Percentiles rank a stretch among this genome's conserved stretches.
Conservation (phyloP, 352 stramenopile genomes). For the Pythium vanterpoolii region DNA sequence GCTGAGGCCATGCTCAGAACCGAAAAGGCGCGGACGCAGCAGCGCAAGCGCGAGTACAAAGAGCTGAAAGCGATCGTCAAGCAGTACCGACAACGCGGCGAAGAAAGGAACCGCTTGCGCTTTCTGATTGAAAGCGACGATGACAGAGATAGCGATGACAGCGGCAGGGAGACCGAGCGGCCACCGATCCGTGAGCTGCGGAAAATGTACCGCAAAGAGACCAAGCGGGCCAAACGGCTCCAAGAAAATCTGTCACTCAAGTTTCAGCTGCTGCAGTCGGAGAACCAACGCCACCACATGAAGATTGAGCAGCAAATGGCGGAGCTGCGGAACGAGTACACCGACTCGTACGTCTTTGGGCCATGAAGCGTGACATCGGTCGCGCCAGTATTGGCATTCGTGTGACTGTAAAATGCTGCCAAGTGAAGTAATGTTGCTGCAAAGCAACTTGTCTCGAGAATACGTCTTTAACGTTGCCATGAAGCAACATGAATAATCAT, state of each 20-base stretch:
- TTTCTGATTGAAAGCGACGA: conserved; percentile 5
- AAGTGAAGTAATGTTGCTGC: background rate
- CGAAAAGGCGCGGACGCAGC: conserved; percentile 27
- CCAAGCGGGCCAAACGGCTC: conserved; percentile 37
- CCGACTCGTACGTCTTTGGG: conserved; percentile 63
- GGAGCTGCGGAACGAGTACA: conserved; percentile 61
- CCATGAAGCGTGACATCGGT: conserved; percentile 10
- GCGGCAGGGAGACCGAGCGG: background rate
- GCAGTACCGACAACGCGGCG: conserved; percentile 33
- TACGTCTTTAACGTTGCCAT: conserved; percentile 2
- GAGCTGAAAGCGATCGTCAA: conserved; percentile 35
- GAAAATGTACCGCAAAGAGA: conserved; percentile 35
- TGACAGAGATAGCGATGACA: background rate
- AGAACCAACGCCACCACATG: conserved; percentile 52
- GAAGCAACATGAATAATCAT: conserved; percentile 3
- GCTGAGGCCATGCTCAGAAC: conserved; percentile 32
- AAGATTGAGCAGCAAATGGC: conserved; percentile 45
- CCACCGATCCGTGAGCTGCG: conserved; percentile 7
- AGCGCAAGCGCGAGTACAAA: conserved; percentile 38
- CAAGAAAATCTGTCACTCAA: conserved; percentile 43
- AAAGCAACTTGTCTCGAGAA: too few species aligned
- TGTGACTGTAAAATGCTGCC: background rate
- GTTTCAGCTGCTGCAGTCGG: conserved; percentile 61
- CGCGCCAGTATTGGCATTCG: background rate
- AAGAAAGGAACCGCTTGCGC: conserved; percentile 33